phyloP scores from a whole-genome alignment of 2,329 filamentous ascomycete genomes.

The Nigrograna mackinnonii region DNA sequence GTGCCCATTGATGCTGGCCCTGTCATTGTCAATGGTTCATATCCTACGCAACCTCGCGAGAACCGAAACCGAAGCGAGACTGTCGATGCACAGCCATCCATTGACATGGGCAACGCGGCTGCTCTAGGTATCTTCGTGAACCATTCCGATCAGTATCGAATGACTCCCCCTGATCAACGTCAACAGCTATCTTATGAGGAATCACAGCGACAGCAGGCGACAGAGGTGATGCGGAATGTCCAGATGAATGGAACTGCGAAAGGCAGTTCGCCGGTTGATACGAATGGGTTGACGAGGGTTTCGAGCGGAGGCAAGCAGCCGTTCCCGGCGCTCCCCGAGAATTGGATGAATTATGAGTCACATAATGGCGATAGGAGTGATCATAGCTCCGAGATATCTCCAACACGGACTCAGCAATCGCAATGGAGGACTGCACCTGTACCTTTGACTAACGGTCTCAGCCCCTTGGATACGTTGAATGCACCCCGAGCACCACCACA shows the following conservation, averaged over 20 bases:
- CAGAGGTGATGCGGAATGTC: conserved; percentile 19
- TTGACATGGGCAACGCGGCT: conserved; percentile 17
- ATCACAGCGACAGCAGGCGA: conserved; percentile 31
- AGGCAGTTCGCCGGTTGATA: conserved; percentile 15
- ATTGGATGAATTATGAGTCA: conserved; percentile 29
- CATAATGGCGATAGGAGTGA: conserved; percentile 23
- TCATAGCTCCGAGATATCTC: conserved; percentile 29
- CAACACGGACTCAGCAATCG: conserved; percentile 26
- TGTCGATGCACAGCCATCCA: conserved; percentile 21
- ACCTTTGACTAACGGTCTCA: conserved; percentile 32
- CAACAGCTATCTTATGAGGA: conserved; percentile 36
- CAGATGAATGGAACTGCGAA: conserved; percentile 31
- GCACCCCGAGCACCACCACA: conserved; percentile 45
- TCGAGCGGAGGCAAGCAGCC: conserved; percentile 28
- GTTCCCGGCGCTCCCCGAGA: conserved; percentile 28
- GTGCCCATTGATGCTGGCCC: conserved; percentile 34
- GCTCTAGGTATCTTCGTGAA: conserved; percentile 28
- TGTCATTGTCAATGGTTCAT: conserved; percentile 46
- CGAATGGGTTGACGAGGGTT: conserved; percentile 23
- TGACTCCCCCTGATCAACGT: conserved; percentile 29
- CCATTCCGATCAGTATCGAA: conserved; percentile 24
- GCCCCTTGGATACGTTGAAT: conserved; percentile 45
- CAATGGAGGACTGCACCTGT: conserved; percentile 31
- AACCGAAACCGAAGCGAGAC: conserved; percentile 26
- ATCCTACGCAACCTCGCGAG: conserved; percentile 30